Evolutionary conservation across 441 rosid genomes (phyloP).

Genomic region (Croton setiger): DNA sequence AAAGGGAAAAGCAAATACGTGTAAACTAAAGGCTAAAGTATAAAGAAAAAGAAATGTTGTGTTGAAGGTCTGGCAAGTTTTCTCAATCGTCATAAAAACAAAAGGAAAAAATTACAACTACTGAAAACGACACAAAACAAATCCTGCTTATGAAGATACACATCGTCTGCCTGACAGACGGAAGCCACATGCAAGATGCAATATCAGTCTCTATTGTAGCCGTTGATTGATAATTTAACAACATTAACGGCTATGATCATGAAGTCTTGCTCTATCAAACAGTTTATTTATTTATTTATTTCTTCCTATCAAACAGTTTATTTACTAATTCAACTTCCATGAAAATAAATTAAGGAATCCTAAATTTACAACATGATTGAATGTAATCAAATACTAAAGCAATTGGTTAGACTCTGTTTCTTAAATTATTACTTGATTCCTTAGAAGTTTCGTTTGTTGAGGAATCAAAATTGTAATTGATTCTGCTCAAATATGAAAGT

Average conservation of each 20-base stretch:
- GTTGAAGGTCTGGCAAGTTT: no score
- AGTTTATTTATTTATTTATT: background rate
- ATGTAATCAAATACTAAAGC: no score
- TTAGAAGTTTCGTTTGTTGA: no score
- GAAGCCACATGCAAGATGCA: background rate
- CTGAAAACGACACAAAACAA: background rate
- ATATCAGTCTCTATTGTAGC: background rate
- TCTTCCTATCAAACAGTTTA: no score
- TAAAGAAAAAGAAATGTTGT: no score
- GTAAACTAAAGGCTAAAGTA: no score
- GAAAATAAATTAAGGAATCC: background rate
- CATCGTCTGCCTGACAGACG: background rate
- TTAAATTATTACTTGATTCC: no score
- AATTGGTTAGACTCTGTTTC: no score
- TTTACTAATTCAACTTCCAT: no score
- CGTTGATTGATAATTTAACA: background rate
- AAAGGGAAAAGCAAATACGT: no score
- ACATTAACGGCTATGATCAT: background rate
- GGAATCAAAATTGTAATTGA: background rate
- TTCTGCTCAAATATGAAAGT: no score
- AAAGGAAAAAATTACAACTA: background rate
- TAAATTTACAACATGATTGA: background rate
- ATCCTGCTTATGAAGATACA: background rate
- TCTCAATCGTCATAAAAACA: no score
- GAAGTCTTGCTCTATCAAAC: background rate